Evolutionary conservation across 2,329 filamentous ascomycete genomes (phyloP), one percentile per base, ranked within the genome.

Genomic region (Colletotrichum australisinense): DNA sequence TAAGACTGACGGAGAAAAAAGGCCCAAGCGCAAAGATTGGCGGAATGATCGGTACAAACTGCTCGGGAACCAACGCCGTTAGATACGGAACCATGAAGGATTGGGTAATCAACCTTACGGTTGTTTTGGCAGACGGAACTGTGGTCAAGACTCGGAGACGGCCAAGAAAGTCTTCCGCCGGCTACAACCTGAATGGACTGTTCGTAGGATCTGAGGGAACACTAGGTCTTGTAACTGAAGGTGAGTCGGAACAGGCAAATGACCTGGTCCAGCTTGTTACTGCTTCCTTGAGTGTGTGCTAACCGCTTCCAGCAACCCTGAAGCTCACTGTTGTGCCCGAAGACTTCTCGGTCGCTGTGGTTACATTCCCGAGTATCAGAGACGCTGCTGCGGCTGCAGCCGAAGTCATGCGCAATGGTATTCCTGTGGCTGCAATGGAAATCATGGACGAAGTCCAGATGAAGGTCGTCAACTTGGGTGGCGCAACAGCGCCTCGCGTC

Each of bases 401-500:
- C 2, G 90, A 89, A 63, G 90, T 96, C n/a, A 93, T 96, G 87
- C 90, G 93, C 77, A 88, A 91, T 1, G 93, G 92, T 0, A 87
- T 95, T 4, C 93, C 92, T 0, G 88, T 95, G 7, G 93, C 92
- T 0, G 93, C 93, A 4, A 93, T 95, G 90, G 94, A 97, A 82
- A 91, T 97, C 76, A 95, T 97, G 93, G 94, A 97, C 79, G 94
- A 97, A 71, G 93, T 96, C 4, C 93, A 95, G 82, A 97, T 97
- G 94, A 89, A 87, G 75, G 93, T 96, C 0, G 92, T 97, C 79
- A 97, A 97, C 82, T 86, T 91, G 66, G 90, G 92, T 12, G 92
- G 93, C 1, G 90, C 90, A 4, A 95, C 93, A 0, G 88, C 90
- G 8, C 92, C 91, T 19, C 84, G 89, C 6, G 89, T 90, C 56